phyloP scores from a whole-genome alignment of 2,329 filamentous ascomycete genomes.

The Macrophomina tecta region DNA sequence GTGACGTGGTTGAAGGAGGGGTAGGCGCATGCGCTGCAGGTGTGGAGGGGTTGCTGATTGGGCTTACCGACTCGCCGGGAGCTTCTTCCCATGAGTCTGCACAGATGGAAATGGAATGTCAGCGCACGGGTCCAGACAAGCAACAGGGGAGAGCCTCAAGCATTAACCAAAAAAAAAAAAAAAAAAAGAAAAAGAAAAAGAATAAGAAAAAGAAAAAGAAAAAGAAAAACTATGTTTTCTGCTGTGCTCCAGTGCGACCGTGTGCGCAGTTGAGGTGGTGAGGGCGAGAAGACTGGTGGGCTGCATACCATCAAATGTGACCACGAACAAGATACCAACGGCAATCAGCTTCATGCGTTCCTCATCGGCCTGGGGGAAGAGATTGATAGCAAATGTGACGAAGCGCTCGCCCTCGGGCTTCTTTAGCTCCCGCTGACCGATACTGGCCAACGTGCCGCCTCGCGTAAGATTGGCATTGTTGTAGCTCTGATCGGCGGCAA shows the following conservation, averaged over 20 bases:
- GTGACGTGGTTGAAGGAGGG: not conserved
- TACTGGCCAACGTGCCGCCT: conserved; percentile 7
- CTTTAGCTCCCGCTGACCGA: conserved; percentile 9
- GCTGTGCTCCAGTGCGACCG: no score
- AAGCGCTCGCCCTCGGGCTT: conserved; percentile 17
- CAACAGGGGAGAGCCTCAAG: not conserved
- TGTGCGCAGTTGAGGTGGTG: not conserved
- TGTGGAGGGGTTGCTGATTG: not conserved
- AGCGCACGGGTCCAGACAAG: not conserved
- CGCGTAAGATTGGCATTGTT: conserved; percentile 13
- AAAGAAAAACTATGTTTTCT: no score
- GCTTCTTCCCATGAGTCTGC: conserved; percentile 19
- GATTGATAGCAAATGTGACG: conserved; percentile 17
- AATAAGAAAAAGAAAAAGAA: no score
- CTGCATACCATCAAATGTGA: conserved; percentile 1
- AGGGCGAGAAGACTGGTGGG: not conserved
- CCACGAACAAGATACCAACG: conserved; percentile 1
- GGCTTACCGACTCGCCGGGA: not conserved
- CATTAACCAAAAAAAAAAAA: no score
- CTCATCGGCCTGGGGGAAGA: conserved; percentile 5
- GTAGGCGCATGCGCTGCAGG: no score
- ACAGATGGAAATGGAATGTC: not conserved
- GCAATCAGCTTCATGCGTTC: conserved; percentile 18
- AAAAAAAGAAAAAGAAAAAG: no score
- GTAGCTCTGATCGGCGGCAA: conserved; percentile 10